A percentile compares a stretch with the other conserved stretches of the same genome.
These are phyloP conservation scores for Nitzschia putrida DNA, from an alignment of 108 stramenopile genomes.

Conservation along the genomic window DNA sequence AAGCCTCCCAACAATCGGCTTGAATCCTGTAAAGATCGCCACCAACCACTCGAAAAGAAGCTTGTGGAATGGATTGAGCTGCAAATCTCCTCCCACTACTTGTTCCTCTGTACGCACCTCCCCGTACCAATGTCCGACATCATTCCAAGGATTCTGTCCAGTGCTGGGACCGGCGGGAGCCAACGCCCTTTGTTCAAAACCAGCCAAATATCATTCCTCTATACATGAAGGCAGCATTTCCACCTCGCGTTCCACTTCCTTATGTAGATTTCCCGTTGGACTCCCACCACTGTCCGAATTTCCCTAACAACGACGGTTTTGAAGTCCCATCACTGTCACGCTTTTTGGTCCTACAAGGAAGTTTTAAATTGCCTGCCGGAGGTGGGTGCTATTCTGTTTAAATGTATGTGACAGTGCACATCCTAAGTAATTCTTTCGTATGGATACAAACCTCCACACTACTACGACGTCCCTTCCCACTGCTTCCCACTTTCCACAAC, in stretches of 20 bases:
- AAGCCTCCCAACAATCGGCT: too few relatives aligned
- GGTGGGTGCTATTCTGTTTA: neutral
- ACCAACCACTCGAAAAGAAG: neutral
- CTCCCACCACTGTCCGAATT: constrained; percentile 85
- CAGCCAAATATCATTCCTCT: neutral
- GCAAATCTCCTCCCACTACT: too few relatives aligned
- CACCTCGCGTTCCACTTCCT: neutral
- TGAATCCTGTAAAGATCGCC: too few relatives aligned
- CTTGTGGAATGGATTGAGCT: neutral
- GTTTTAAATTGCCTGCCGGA: neutral
- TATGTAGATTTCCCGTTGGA: constrained; percentile 64
- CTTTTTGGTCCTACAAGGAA: neutral
- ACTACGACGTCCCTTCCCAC: too few relatives aligned
- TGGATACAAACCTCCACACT: too few relatives aligned
- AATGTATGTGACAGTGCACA: neutral
- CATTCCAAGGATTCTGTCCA: too few relatives aligned
- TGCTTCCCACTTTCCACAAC: too few relatives aligned
- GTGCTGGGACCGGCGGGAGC: neutral
- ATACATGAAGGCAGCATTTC: neutral
- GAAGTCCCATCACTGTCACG: constrained; percentile 3
- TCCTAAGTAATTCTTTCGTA: neutral
- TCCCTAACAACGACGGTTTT: constrained; percentile 38
- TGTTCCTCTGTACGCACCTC: too few relatives aligned
- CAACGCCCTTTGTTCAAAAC: neutral
- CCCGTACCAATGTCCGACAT: too few relatives aligned